phyloP scores from a whole-genome alignment of 768 basidiomycete genomes.

The Suillus subluteus region DNA sequence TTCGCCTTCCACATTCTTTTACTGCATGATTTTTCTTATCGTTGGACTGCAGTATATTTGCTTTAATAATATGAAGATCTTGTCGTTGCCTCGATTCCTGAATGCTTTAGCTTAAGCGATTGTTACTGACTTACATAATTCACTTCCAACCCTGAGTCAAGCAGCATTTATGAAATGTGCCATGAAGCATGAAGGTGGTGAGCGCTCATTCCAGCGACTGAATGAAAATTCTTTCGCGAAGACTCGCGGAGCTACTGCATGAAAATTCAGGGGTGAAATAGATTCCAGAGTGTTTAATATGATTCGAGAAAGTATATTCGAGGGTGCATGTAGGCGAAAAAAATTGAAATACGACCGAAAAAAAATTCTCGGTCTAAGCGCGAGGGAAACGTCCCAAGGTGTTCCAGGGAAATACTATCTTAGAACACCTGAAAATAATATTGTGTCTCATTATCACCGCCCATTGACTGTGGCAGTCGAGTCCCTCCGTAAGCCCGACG shows the following conservation, averaged over 20 bases:
- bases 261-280: constrained; percentile 1
- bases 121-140: background rate
- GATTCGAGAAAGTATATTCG: constrained; percentile 1
- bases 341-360: background rate
- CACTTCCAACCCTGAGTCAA: background rate
- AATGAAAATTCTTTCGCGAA: constrained; percentile 1
- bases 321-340: background rate
- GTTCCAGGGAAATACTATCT: background rate
- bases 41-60: constrained; percentile 3
- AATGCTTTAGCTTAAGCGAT: background rate
- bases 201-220: constrained; percentile 6
- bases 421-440: background rate
- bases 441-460: constrained; percentile 33
- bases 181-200: constrained; percentile 5
- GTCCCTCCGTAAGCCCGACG: constrained; percentile 56
- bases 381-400: background rate
- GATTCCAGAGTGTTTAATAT: constrained; percentile 6
- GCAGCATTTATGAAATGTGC: background rate
- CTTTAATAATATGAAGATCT: constrained; percentile 6
- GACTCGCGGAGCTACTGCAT: constrained; percentile 7
- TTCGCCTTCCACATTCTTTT: background rate
- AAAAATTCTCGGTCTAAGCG: background rate
- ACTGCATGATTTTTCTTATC: background rate
- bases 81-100: background rate
- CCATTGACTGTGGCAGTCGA: constrained; percentile 77